Base-by-base conservation (phyloP, 78 protist genomes). In the Dictyostelium citrinum region DNA sequence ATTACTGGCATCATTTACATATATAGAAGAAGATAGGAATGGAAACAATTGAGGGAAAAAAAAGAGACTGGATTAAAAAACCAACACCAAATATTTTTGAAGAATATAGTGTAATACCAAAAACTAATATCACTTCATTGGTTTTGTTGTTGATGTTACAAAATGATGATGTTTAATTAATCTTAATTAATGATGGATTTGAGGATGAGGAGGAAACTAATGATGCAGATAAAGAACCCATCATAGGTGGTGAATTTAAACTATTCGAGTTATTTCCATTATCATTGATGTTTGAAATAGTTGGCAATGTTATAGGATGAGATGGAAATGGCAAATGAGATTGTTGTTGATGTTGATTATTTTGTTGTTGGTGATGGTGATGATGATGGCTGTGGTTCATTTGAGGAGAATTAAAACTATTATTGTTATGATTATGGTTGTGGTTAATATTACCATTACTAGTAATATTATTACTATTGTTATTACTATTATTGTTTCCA, bases 331-430 rank as follows among this genome's bases (percentile, higher is more conserved):
- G 49, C 29, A 27, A 46, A 45, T 24, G 41, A 37, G 82, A n/a
- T 35, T 24, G 27, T 4, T 16, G 29, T 82, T 74, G 86, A 55
- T 74, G 86, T 80, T 81, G 85, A 33, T 81, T 72, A 27, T 12
- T 35, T 58, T 81, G 84, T 20, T 55, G 49, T 4, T 55, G 27
- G 20, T 83, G 67, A 17, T 83, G 80, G 29, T 60, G 88, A 41
- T 82, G 77, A 5, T 82, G 24, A 8, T 41, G 14, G 6, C 39
- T 5, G 22, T 64, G 58, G 4, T 82, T 2, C 17, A n/a, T 71
- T 29, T 79, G 83, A 39, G 58, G 83, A 14, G 27, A 31, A 79
- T 27, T 70, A 20, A 55, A 55, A 55, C 20, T 55, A 55, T 55
- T 55, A 55, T 20, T 16, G 20, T 55, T 55, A 55, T 55, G 64